Evolutionary conservation across 163 green algal genomes (phyloP), one percentile per base, ranked within the genome.

Genomic region (Trebouxia gelatinosa): DNA sequence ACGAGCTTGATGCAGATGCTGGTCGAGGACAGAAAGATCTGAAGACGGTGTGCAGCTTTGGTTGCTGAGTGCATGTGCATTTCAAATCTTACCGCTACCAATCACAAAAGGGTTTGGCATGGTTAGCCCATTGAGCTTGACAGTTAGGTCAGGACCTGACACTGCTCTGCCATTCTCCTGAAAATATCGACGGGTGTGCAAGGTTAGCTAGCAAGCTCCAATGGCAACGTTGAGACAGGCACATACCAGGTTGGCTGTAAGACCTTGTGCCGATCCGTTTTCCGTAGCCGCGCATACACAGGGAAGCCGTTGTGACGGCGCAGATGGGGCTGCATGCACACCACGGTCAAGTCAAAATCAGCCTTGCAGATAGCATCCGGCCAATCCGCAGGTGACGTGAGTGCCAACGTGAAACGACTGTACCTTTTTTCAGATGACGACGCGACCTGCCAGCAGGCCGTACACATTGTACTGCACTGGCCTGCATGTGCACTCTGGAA

Each of bases 51-150:
- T 23, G 23, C 19, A 59, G 48, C 19, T 2, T 59, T 19, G 19
- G 19, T 2, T 19, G 19, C 48, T 29, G 48, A 23, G 26, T 23
- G 26, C 6, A 11, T n/a, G 50, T 48, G 26, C 17, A 29, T 48
- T 0, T 32, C 39, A 23, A 59, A 38, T 68, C 58, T 79, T 59
- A 77, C 86, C 84, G 38, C 87, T 92, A 70, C 89, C 96, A 71
- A 98, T 98, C 32, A 99, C 92, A 87, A 99, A 99, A 6, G 96
- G 96, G 87, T 99, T 99, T 50, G 95, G 95, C 26, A 99, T 80
- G n/a, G 91, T 88, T 26, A 99, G 62, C 46, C 61, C 70, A 70
- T 97, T 91, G 5, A 97, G 90, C 39, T 75, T 80, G 0, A 95
- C 87, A 40, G 74, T 87, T 9, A 97, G 89, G 61, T 95, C 89